Evolutionary conservation across 345 rosid species (phyloP), one percentile per base, ranked within the genome.

Genomic region (Schrenkiella parvula): DNA sequence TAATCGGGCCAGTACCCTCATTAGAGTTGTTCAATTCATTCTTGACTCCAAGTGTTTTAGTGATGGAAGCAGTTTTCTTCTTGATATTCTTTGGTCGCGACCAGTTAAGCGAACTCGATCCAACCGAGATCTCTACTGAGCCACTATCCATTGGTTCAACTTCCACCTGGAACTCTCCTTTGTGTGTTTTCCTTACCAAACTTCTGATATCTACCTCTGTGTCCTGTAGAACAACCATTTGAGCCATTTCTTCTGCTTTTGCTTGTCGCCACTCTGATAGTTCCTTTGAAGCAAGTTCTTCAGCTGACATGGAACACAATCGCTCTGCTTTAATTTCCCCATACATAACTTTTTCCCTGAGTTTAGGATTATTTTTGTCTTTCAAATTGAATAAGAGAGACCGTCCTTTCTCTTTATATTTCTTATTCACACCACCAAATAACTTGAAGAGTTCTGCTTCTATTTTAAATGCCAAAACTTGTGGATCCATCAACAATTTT

Each of bases 281-380:
- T 81, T 93, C 97, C 84, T 88, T 77, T n/a, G 98, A 93, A 50
- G 98, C 98, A 72, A 93, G 91, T 41, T 91, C 97, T 85, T 93
- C 97, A 0, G 97, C 91, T 34, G 89, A 83, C 98, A 93, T 93
- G 13, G 89, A 79, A 73, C 98, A 93, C 39, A 91, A 82, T 34
- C 81, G 72, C 28, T 85, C 84, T 1, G 98, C 89, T 6, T 82
- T 26, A 48, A 93, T 91, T 42, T 85, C 90, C 22, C 92, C 97
- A 1, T 84, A 79, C 80, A 85, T 70, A 73, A 93, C 98, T 54
- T 80, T 86, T 79, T 85, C 96, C 46, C 96, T 81, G 41, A 93
- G 80, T 54, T 91, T 91, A 68, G 98, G 98, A 75, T 93, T 93
- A 71, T 60, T 93, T 17, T 82, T 90, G 68, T 93, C 98, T 79